Base-by-base conservation (phyloP, 352 stramenopile genomes). In the Phytophthora palmivora region DNA sequence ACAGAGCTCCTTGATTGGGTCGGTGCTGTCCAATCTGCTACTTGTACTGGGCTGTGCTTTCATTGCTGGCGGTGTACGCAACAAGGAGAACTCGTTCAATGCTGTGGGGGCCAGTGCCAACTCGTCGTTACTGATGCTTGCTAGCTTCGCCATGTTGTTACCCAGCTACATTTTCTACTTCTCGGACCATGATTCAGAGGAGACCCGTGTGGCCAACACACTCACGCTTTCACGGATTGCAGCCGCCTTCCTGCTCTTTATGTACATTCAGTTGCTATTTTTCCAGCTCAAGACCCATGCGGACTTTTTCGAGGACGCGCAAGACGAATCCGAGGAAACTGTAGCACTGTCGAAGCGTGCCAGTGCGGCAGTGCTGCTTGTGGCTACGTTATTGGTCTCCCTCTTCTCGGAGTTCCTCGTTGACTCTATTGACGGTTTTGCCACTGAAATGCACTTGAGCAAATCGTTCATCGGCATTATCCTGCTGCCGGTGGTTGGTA, bases 21-120 rank as follows among this genome's bases (percentile, higher is more conserved):
- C 92, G 9, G 97, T 99, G 63, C 78, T 99, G n/a, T 98, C 94
- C 30, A 99, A 99, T 70, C 58, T 99, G 68, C 80, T 99, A 34
- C 91, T 99, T 16, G 97, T 99, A 11, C 96, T 99, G 60, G 97
- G 97, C 24, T 94, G 96, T 64, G 97, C 94, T 32, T 99, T 98
- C 68, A 84, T 99, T 30, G 91, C 98, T 19, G 97, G 96, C 30
- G 84, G 87, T 4, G 47, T 87, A 21, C 68, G 56, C 16, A 61
- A 78, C 52, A 96, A 94, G 55, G 89, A 96, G 67, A 96, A 88
- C 69, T 76, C 78, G 41, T 99, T 99, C 72, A 98, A 98, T 80
- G 78, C 90, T 19, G 88, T 94, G 6, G 86, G 86, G 36, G 95
- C 94, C 7, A 95, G 91, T 19, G 93, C 94, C 42, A 98, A 98